Evolutionary conservation across 257 asterid species (phyloP).

Genomic region (Paulownia fortunei): DNA sequence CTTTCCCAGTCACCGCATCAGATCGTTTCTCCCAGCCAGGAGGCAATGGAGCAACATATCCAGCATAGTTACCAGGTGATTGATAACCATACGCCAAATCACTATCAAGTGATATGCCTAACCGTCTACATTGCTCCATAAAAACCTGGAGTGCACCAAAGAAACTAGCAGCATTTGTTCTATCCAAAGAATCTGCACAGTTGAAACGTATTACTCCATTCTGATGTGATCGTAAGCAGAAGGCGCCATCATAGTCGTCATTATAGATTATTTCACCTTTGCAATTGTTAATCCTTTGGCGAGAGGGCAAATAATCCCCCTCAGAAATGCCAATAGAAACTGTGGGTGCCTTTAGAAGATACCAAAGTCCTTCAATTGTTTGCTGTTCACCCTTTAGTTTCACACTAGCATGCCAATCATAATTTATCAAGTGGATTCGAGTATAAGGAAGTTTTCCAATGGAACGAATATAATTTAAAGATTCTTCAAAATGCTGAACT

Average conservation of each 20-base stretch:
- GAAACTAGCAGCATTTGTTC: slow-evolving; percentile 99
- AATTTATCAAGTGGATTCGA: slow-evolving; percentile 87
- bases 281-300: slow-evolving; percentile 79
- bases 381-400: slow-evolving; percentile 95
- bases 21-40: slow-evolving; percentile 99
- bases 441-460: slow-evolving; percentile 81
- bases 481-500: slow-evolving; percentile 96
- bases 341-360: slow-evolving; percentile 92
- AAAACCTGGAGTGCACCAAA: slow-evolving; percentile 98
- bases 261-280: slow-evolving; percentile 88
- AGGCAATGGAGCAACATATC: slow-evolving; percentile 94
- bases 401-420: slow-evolving; percentile 99
- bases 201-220: slow-evolving; percentile 97
- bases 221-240: slow-evolving; percentile 97
- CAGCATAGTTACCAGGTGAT: slow-evolving; percentile 65
- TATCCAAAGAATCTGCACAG: slow-evolving; percentile 98
- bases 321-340: slow-evolving; percentile 77
- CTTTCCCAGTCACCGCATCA: slow-evolving; percentile 94
- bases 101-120: slow-evolving; percentile 96
- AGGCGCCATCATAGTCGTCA: slow-evolving; percentile 87
- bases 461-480: slow-evolving; percentile 75
- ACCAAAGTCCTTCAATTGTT: slow-evolving; percentile 98
- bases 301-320: slow-evolving; percentile 94
- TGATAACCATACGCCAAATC: slow-evolving; percentile 81
- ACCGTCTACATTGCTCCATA: slow-evolving; percentile 95